Evolutionary conservation across 2,329 filamentous ascomycete genomes (phyloP), one percentile per base, ranked within the genome.

Genomic region (Pseudogymnoascus sp.): DNA sequence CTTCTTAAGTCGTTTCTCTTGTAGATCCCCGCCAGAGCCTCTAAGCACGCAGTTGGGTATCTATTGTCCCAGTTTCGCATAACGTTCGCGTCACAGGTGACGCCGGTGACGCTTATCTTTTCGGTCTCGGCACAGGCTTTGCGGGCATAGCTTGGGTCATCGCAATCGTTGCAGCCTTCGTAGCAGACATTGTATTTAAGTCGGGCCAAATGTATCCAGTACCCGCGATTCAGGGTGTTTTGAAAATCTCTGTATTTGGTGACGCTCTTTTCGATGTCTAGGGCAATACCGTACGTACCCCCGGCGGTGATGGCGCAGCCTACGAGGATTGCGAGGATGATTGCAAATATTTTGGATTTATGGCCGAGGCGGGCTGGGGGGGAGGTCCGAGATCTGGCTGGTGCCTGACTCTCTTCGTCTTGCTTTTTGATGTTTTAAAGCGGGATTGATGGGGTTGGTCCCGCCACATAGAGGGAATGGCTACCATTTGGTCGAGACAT

Each of bases 171-270:
- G 11, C 23, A 50, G 7, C 44, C 44, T 2, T 28, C 3, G 44
- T 50, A 50, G 15, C 44, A 50, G 11, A 23, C 44, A 2, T 28
- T 15, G 17, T 50, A 50, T 7, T 50, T 26, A 3, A 6, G 28
- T 8, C 44, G 44, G 3, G 44, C 44, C 28, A 2, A 6, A 1
- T 17, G 1, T 15, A 50, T 28, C 44, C 44, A 50, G 13, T n/a
- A 8, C 3, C 1, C 5, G 23, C 44, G 21, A n/a, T 28, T 15
- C 0, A 1, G 1, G 7, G 23, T 1, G 1, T 28, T n/a, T 1
- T n/a, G 7, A 10, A 15, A 3, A 23, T 7, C 15, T 6, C 13
- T 1, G 2, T 7, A n/a, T 13, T n/a, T 28, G 4, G 44, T 6
- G 23, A 50, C 28, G 7, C 2, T 1, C 5, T 7, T 23, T 28